Percentiles rank a stretch among this genome's conserved stretches.
Conservation (phyloP, 108 stramenopile genomes). For the Seminavis robusta region DNA sequence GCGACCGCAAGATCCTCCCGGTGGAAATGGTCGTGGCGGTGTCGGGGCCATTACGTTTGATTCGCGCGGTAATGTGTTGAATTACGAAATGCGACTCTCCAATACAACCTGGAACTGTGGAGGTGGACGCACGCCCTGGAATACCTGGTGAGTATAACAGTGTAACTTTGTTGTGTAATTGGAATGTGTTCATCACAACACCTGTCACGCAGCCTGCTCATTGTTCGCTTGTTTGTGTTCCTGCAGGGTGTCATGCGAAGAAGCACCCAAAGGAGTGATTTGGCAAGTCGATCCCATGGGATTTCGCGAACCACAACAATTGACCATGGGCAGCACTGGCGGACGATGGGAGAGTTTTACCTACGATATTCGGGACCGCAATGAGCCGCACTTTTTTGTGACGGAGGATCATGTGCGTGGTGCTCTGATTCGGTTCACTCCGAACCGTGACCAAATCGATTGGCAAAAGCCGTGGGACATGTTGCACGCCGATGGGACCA, state of each 20-base stretch:
- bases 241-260: too few species aligned
- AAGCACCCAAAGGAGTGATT: too few species aligned
- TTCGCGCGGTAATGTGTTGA: conserved; percentile 21
- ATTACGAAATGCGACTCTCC: conserved; percentile 36
- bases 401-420: conserved; percentile 49
- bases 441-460: conserved; percentile 5
- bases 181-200: too few species aligned
- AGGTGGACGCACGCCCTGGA: conserved; percentile 38
- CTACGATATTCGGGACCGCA: conserved; percentile 12
- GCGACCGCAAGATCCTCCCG: too few species aligned
- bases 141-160: conserved; percentile 53
- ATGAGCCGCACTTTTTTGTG: conserved; percentile 32
- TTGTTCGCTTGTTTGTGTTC: too few species aligned
- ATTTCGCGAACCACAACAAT: conserved; percentile 15
- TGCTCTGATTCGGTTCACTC: conserved; percentile 41
- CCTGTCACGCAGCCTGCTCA: too few species aligned
- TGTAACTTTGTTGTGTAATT: too few species aligned
- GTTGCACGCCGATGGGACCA: conserved; percentile 11
- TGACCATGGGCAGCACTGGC: conserved; percentile 34
- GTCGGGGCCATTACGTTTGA: conserved; percentile 51
- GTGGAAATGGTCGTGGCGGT: conserved; percentile 35
- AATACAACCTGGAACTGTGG: conserved; percentile 45
- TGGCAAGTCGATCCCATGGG: conserved; percentile 38
- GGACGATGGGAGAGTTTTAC: conserved; percentile 35
- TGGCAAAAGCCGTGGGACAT: conserved; percentile 16